These are phyloP conservation scores for Aspergillus cavernicola DNA, from an alignment of 495 filamentous ascomycete genomes.

Conservation along the genomic window DNA sequence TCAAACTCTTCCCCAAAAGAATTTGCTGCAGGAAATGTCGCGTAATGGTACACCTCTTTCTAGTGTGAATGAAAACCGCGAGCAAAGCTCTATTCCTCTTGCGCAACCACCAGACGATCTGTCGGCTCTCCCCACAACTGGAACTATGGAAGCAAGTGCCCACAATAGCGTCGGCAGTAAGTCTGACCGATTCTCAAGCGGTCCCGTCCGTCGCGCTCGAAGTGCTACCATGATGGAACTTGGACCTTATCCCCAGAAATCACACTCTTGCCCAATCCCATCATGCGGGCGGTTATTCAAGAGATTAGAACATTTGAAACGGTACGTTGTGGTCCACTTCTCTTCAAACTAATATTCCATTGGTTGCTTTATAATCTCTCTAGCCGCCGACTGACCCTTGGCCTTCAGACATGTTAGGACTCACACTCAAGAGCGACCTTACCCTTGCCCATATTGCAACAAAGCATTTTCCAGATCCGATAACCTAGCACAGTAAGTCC, in stretches of 20 bases:
- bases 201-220: constrained; percentile 81
- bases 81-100: constrained; percentile 59
- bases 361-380: constrained; percentile 37
- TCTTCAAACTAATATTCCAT: constrained; percentile 17
- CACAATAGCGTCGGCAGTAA: constrained; percentile 58
- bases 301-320: constrained; percentile 97
- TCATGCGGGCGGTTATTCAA: constrained; percentile 97
- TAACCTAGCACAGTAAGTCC: constrained; percentile 92
- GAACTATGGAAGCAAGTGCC: constrained; percentile 53
- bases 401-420: constrained; percentile 89
- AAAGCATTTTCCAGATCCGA: constrained; percentile 98
- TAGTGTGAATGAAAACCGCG: constrained; percentile 72
- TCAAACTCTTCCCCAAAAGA: constrained; percentile 68
- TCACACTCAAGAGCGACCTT: constrained; percentile 98
- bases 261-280: constrained; percentile 97
- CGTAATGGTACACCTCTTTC: constrained; percentile 84
- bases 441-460: constrained; percentile 94
- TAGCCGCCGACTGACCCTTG: constrained; percentile 56
- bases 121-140: constrained; percentile 58
- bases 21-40: constrained; percentile 75
- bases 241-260: constrained; percentile 94
- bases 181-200: constrained; percentile 60
- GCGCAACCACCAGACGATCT: constrained; percentile 66
- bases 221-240: constrained; percentile 96
- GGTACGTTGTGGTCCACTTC: constrained; percentile 59